These are phyloP conservation scores for Colletotrichum limetticola DNA, from an alignment of 2,329 filamentous ascomycete species.

Conservation along the genomic window DNA sequence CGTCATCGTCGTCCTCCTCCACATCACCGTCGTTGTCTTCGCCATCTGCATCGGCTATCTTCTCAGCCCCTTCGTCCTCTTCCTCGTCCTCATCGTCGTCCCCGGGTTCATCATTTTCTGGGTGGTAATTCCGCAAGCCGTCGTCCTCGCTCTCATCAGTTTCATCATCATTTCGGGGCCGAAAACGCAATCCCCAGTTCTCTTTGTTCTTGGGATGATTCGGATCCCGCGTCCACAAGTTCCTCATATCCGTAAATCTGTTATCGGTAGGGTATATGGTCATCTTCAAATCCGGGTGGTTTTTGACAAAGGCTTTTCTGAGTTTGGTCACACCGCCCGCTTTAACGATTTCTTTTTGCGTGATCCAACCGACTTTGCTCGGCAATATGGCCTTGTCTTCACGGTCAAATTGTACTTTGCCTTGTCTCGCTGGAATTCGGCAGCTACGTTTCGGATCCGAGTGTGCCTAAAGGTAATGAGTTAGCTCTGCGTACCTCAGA, in stretches of 20 bases:
- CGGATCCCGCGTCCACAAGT: constrained; percentile 44
- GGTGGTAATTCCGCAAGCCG: constrained; percentile 1
- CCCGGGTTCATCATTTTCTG: not conserved
- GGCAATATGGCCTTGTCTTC: constrained; percentile 37
- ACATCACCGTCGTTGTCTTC: not conserved
- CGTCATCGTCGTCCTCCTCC: not conserved
- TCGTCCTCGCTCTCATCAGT: constrained; percentile 34
- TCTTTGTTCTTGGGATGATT: constrained; percentile 43
- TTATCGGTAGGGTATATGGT: constrained; percentile 43
- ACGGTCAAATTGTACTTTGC: not conserved
- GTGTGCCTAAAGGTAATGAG: constrained; percentile 19
- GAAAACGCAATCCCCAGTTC: constrained; percentile 18
- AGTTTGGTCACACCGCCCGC: constrained; percentile 31
- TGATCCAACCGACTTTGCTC: constrained; percentile 48
- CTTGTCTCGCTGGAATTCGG: constrained; percentile 14
- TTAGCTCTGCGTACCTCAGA: not conserved
- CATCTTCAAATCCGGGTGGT: constrained; percentile 41
- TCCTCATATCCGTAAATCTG: constrained; percentile 30
- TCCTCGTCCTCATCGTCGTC: not conserved
- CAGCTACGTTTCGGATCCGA: constrained; percentile 32
- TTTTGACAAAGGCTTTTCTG: constrained; percentile 39
- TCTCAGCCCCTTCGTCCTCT: not conserved
- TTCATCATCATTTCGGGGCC: not conserved
- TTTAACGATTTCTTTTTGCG: constrained; percentile 31
- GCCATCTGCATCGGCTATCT: not conserved